Conservation (phyloP, 805 yeast genomes). For the Kodamaea hsintzibuensis region DNA sequence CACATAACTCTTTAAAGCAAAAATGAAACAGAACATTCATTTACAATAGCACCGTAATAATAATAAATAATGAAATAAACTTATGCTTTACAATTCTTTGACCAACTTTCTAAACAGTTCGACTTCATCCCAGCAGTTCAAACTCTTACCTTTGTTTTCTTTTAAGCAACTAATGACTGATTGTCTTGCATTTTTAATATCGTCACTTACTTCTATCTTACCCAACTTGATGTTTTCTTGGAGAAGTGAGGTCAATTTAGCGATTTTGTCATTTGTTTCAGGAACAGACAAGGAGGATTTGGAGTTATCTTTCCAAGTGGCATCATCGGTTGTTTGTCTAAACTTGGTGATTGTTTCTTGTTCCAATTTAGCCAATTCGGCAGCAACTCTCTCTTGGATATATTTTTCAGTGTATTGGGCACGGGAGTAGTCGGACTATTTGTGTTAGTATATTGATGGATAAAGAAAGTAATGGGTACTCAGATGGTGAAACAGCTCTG, state of each 20-base stretch:
- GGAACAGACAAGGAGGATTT: conserved; percentile 29
- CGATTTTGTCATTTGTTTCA: conserved; percentile 42
- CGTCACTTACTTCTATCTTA: conserved; percentile 35
- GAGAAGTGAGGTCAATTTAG: conserved; percentile 34
- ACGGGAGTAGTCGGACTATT: conserved; percentile 63
- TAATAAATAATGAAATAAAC: conserved; percentile 5
- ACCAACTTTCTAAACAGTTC: conserved; percentile 65
- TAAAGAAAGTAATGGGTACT: too few relatives aligned
- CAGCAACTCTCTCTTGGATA: conserved; percentile 63
- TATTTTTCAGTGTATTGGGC: conserved; percentile 66
- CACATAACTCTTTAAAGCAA: not conserved
- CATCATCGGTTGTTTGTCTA: conserved; percentile 47
- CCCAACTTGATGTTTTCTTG: conserved; percentile 36
- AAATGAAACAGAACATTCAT: not conserved
- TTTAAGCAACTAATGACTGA: conserved; percentile 60
- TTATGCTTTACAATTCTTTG: conserved; percentile 35
- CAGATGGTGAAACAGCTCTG: too few relatives aligned
- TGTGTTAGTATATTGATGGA: conserved; percentile 10
- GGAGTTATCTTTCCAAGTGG: conserved; percentile 38
- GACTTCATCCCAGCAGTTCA: conserved; percentile 83
- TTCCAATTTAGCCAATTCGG: conserved; percentile 56
- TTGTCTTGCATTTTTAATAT: conserved; percentile 47
- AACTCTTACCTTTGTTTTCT: conserved; percentile 60
- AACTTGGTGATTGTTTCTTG: conserved; percentile 52
- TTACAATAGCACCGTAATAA: not conserved